Evolutionary conservation across 1,284 basidiomycete genomes (phyloP).

Genomic region (Ceratobasidium sp.): DNA sequence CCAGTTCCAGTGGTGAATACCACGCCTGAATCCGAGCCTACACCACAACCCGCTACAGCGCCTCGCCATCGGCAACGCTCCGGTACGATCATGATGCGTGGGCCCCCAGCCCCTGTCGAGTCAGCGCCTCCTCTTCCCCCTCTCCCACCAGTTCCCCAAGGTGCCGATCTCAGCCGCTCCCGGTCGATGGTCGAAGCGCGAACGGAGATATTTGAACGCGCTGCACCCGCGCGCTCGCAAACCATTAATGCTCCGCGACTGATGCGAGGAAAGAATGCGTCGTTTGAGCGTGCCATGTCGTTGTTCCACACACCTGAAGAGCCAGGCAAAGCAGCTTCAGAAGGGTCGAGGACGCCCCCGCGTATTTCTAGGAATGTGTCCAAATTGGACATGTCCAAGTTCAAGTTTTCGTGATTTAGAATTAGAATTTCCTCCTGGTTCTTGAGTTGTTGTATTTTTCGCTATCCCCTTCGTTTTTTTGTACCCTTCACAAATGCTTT

Average conservation of each 20-base stretch:
- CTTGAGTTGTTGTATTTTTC: conserved; percentile 11
- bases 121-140: conserved; percentile 10
- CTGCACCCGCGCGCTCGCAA: conserved; percentile 19
- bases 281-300: conserved; percentile 38
- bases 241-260: conserved; percentile 8
- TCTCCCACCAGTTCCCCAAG: not conserved
- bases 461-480: conserved; percentile 16
- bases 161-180: conserved; percentile 18
- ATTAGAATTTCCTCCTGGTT: not conserved
- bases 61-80: conserved; percentile 32
- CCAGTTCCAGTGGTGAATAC: not conserved
- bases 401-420: conserved; percentile 54
- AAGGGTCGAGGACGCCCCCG: conserved; percentile 26
- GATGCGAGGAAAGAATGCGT: conserved; percentile 24
- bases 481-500: conserved; percentile 1
- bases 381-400: conserved; percentile 58
- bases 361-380: conserved; percentile 46
- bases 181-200: conserved; percentile 34
- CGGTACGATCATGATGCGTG: conserved; percentile 38
- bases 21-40: not conserved
- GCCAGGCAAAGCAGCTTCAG: not conserved
- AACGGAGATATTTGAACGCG: conserved; percentile 31
- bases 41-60: not conserved
- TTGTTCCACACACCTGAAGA: conserved; percentile 35
- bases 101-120: not conserved